Conservation (phyloP, 139 green algal species). For the Chlamydomonas asymmetrica region DNA sequence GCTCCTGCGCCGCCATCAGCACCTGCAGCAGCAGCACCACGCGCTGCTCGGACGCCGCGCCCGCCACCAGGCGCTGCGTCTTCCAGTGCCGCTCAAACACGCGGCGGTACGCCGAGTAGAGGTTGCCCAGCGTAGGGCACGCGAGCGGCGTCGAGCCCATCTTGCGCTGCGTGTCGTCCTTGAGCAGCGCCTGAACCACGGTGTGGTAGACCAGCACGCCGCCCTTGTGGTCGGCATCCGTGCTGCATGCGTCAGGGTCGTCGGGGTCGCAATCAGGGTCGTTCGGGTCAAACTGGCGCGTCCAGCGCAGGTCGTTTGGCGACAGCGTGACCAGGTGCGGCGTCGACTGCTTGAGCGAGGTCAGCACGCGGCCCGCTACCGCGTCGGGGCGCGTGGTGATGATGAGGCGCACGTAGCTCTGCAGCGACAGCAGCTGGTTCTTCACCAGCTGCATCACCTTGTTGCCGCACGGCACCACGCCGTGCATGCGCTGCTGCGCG, state of each 20-base stretch:
- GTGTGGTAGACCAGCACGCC: slow-evolving; percentile 16
- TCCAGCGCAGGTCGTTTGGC: not conserved
- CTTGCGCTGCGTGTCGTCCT: not conserved
- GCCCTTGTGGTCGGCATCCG: too few species aligned
- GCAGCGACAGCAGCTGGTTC: not conserved
- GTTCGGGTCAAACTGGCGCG: not conserved
- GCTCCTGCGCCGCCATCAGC: slow-evolving; percentile 34
- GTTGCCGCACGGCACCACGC: slow-evolving; percentile 18
- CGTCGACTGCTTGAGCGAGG: not conserved
- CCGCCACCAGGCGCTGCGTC: not conserved
- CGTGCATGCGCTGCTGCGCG: not conserved
- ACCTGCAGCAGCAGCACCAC: slow-evolving; percentile 24
- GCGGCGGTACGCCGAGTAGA: not conserved
- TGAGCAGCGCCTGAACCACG: not conserved
- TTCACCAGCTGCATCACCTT: slow-evolving; percentile 20
- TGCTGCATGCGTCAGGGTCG: not conserved
- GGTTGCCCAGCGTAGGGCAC: not conserved
- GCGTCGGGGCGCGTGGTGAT: slow-evolving; percentile 20
- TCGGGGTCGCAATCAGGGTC: not conserved
- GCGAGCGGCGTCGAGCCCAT: not conserved
- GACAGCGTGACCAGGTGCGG: slow-evolving; percentile 1
- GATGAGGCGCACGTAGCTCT: slow-evolving; percentile 20
- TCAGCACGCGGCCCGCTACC: slow-evolving; percentile 6
- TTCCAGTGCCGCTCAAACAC: not conserved
- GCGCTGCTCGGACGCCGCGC: too few species aligned